Conservation (phyloP, 1,284 basidiomycete species). For the Earliella scabrosa region DNA sequence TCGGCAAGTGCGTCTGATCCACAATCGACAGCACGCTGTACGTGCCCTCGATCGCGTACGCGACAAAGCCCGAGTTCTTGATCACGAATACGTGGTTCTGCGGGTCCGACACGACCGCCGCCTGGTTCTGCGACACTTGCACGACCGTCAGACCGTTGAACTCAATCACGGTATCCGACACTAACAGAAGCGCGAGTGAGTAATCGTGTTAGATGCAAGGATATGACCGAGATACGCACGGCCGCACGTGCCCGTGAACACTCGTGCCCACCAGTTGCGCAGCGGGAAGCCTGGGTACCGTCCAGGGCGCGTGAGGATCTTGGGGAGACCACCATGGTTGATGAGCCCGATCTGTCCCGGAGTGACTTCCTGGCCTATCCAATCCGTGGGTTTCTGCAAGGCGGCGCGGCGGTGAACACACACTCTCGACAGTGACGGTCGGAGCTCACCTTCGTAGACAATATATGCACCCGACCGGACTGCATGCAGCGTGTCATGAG, state of each 20-base stretch:
- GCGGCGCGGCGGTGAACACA: too few relatives aligned
- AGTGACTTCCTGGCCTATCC: conserved; percentile 70
- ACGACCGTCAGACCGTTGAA: conserved; percentile 79
- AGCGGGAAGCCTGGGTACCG: conserved; percentile 77
- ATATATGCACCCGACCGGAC: conserved; percentile 54
- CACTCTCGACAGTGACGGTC: too few relatives aligned
- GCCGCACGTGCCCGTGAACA: conserved; percentile 68
- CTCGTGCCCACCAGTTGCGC: conserved; percentile 81
- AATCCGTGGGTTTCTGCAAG: conserved; percentile 57
- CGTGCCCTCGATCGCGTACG: conserved; percentile 73
- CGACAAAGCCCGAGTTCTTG: conserved; percentile 77
- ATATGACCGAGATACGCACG: conserved; percentile 45
- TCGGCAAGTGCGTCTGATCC: conserved; percentile 77
- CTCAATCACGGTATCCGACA: conserved; percentile 79
- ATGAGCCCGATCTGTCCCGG: conserved; percentile 72
- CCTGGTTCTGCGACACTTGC: conserved; percentile 82
- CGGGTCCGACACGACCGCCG: conserved; percentile 78
- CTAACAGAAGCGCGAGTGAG: conserved; percentile 36
- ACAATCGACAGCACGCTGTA: conserved; percentile 79
- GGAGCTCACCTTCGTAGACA: conserved; percentile 43
- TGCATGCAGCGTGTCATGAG: conserved; percentile 30
- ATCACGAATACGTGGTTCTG: conserved; percentile 84
- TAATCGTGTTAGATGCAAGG: background rate
- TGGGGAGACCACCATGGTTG: conserved; percentile 79
- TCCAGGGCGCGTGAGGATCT: conserved; percentile 70